Evolutionary conservation across 208 protist genomes (phyloP).

Genomic region (Trypanosoma melophagium): DNA sequence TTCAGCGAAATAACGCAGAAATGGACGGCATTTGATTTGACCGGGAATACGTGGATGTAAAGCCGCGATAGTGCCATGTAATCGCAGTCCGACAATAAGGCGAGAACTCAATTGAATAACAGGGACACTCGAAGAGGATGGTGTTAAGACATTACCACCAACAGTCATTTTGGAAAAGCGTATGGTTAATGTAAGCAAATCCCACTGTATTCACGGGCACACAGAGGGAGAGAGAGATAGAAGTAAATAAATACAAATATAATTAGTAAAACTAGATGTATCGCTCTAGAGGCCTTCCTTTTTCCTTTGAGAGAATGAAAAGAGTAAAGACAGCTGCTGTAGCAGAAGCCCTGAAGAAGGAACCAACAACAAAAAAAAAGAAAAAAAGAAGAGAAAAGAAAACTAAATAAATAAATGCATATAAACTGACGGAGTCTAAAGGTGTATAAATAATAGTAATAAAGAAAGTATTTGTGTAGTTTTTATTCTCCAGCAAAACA

Average conservation of each 20-base stretch:
- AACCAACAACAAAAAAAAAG: neutral
- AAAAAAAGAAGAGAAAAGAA: neutral
- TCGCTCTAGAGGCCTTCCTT: too few species aligned
- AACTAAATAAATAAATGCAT: neutral
- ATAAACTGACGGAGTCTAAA: too few species aligned
- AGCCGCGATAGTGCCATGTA: slow-evolving; percentile 70
- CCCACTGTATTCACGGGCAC: neutral
- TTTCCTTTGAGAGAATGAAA: too few species aligned
- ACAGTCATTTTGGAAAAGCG: neutral
- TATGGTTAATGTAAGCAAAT: too few species aligned
- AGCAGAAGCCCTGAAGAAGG: too few species aligned
- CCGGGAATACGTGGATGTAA: slow-evolving; percentile 31
- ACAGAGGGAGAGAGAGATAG: neutral
- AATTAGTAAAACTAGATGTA: neutral
- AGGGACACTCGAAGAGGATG: slow-evolving; percentile 9
- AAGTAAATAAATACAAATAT: slow-evolving; percentile 3
- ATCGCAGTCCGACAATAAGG: slow-evolving; percentile 62
- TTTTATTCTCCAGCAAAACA: too few species aligned
- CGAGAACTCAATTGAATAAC: slow-evolving; percentile 31
- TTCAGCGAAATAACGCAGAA: slow-evolving; percentile 63
- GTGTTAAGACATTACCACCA: slow-evolving; percentile 13
- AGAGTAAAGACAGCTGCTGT: too few species aligned
- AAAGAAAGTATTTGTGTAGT: neutral
- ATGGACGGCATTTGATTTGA: slow-evolving; percentile 65
- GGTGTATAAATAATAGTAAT: neutral